Conservation (phyloP, 805 yeast species). For the Deakozyma indianensis region DNA sequence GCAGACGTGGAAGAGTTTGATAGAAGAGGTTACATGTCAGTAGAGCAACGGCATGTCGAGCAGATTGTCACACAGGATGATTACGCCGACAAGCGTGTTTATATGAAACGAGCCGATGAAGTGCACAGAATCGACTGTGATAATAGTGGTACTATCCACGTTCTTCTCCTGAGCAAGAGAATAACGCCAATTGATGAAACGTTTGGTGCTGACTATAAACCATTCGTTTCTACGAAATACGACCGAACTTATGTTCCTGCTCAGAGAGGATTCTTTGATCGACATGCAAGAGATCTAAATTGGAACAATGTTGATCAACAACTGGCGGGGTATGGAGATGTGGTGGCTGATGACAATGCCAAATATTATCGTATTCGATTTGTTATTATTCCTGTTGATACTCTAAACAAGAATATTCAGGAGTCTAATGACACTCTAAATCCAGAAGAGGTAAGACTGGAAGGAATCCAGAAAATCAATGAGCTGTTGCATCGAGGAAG, state of each 20-base stretch:
- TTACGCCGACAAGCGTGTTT: constrained; percentile 48
- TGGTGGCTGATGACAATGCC: constrained; percentile 32
- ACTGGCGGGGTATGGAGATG: constrained; percentile 83
- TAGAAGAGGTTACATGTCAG: constrained; percentile 35
- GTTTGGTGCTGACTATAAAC: constrained; percentile 25
- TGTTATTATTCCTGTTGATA: constrained; percentile 69
- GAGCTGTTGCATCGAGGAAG: constrained; percentile 45
- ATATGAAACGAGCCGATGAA: constrained; percentile 65
- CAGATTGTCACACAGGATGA: constrained; percentile 39
- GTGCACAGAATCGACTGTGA: constrained; percentile 75
- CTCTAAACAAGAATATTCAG: constrained; percentile 34
- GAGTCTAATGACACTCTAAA: constrained; percentile 40
- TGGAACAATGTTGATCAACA: constrained; percentile 91
- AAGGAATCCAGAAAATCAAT: constrained; percentile 58
- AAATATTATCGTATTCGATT: constrained; percentile 59
- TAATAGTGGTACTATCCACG: constrained; percentile 56
- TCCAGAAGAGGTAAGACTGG: constrained; percentile 83
- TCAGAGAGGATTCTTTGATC: constrained; percentile 38
- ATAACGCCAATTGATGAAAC: constrained; percentile 22
- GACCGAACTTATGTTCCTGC: constrained; percentile 51
- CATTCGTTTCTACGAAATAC: constrained; percentile 63
- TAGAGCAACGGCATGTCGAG: constrained; percentile 38
- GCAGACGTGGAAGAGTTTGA: constrained; percentile 53
- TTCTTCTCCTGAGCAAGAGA: constrained; percentile 27
- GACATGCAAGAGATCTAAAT: constrained; percentile 32